Conservation (phyloP, 2,329 filamentous ascomycete species). For the Penicillium sp. region DNA sequence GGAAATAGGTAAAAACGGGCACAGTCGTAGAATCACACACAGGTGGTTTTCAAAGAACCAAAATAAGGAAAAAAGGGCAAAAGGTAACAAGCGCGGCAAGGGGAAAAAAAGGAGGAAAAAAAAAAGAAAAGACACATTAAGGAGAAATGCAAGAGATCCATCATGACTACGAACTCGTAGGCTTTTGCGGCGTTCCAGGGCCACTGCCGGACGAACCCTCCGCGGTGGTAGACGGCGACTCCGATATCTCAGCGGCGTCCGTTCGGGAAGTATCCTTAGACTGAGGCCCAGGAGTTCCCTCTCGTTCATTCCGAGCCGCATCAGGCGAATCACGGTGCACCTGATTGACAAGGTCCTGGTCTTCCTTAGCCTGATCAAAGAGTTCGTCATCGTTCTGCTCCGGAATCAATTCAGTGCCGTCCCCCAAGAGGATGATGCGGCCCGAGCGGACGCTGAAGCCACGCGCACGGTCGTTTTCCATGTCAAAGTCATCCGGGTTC, state of each 20-base stretch:
- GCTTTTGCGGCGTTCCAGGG: conserved; percentile 30
- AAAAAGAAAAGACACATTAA: no score
- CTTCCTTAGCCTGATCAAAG: conserved; percentile 82
- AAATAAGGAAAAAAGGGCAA: no score
- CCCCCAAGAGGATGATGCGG: conserved; percentile 86
- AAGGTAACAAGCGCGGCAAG: no score
- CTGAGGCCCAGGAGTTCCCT: conserved; percentile 46
- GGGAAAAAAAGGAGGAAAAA: no score
- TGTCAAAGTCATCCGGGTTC: conserved; percentile 53
- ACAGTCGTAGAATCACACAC: no score
- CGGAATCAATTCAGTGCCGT: conserved; percentile 84
- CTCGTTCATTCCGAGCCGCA: conserved; percentile 37
- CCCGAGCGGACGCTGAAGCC: conserved; percentile 66
- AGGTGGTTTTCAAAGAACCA: no score
- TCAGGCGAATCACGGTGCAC: conserved; percentile 55
- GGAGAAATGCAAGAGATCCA: no score
- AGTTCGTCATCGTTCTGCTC: conserved; percentile 85
- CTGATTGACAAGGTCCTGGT: conserved; percentile 77
- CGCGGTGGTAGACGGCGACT: conserved; percentile 33
- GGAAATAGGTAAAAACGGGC: no score
- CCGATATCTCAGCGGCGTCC: conserved; percentile 29
- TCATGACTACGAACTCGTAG: no score
- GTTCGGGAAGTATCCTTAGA: conserved; percentile 23
- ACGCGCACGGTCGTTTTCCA: conserved; percentile 47
- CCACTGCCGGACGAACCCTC: no score